These are phyloP conservation scores for Fraxinus albicans DNA, from an alignment of 305 asterid genomes.

Conservation along the genomic window DNA sequence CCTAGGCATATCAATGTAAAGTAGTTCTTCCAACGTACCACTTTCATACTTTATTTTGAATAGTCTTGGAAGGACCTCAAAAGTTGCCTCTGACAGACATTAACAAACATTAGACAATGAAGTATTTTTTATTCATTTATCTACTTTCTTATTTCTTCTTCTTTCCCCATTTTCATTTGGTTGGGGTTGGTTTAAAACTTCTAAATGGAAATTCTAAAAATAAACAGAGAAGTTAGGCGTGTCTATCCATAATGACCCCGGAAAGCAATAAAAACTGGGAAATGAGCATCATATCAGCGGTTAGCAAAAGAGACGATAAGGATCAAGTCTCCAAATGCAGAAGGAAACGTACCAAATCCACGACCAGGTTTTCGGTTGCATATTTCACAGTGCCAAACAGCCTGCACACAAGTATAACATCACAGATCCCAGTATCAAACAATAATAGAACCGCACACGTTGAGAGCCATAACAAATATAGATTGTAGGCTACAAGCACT, in stretches of 20 bases:
- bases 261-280: background rate
- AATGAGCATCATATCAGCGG: background rate
- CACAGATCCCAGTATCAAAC: background rate
- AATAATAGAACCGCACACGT: background rate
- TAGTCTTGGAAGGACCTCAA: constrained; percentile 47
- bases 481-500: background rate
- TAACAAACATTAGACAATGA: background rate
- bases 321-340: constrained; percentile 9
- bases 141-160: background rate
- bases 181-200: constrained; percentile 3
- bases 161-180: background rate
- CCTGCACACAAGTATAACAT: constrained; percentile 43
- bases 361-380: constrained; percentile 86
- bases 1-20: constrained; percentile 37
- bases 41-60: constrained; percentile 46
- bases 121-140: background rate
- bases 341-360: constrained; percentile 66
- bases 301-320: background rate
- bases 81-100: constrained; percentile 40
- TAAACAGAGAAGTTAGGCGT: background rate
- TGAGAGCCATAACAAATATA: background rate
- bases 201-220: background rate
- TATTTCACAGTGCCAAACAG: constrained; percentile 83
- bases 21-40: constrained; percentile 41
- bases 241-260: background rate